Evolutionary conservation across 2,329 filamentous ascomycete species (phyloP), one percentile per base, ranked within the genome.

Genomic region (Keithomyces neogunnii): DNA sequence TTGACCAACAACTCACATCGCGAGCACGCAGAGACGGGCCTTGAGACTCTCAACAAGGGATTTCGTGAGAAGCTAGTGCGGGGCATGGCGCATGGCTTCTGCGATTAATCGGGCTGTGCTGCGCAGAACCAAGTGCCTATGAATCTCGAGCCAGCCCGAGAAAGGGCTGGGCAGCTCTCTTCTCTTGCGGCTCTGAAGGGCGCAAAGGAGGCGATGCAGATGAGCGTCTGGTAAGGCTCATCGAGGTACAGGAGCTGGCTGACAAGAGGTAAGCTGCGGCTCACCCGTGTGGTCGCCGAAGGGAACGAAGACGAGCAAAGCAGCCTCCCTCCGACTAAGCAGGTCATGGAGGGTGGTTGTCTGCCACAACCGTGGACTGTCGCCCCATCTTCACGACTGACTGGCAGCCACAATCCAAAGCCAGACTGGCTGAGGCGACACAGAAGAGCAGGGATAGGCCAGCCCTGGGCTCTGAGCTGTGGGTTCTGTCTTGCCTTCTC

Each of bases 21-120:
- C 49, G 86, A 88, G 69, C 88, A 92, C 30, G 88, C 88, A 49
- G 86, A 86, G 38, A 90, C 87, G 3, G 88, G 87, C 56, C 88
- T 79, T 62, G 86, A 90, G 56, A 92, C 88, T 66, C 82, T 80
- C 54, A 89, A 71, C 48, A 85, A 69, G 38, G 84, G 84, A 48
- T 80, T 76, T 52, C 74, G 71, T 29, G 72, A 73, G 63, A 77
- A 72, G 63, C 73, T 75, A 49, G 68, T 68, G 54, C 72, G 71
- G 61, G 71, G 67, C 73, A 75, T 75, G 55, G 52, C 53, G 51
- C 51, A 51, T 49, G 11, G 40, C 40, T 26, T 40, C 6, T 13
- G 33, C 33, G 10, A 35, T 5, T 13, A 46, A 46, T 33, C n/a
- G n/a, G 9, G 19, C 44, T 44, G 26, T 10, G 40, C 26, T 44